Conservation (phyloP, 1,284 basidiomycete species). For the Heterobasidion parviporum region DNA sequence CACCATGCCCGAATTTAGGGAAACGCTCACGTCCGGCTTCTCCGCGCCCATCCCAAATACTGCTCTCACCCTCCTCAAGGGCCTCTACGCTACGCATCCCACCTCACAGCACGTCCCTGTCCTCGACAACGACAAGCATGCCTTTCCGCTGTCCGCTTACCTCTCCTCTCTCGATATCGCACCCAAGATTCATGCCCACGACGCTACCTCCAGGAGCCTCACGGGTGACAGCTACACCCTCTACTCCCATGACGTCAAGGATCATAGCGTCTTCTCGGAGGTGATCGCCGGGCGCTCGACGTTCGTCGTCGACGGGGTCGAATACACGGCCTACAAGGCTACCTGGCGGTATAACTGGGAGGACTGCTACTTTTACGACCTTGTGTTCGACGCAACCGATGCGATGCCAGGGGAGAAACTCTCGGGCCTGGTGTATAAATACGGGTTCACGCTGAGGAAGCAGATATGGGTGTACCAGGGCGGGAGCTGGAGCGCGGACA, state of each 20-base stretch:
- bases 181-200: constrained; percentile 7
- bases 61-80: constrained; percentile 6
- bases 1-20: too few relatives aligned
- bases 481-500: constrained; percentile 27
- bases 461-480: constrained; percentile 33
- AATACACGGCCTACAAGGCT: constrained; percentile 15
- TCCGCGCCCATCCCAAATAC: neutral
- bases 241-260: neutral
- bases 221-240: constrained; percentile 3
- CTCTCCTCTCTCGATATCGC: constrained; percentile 7
- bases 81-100: constrained; percentile 6
- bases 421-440: constrained; percentile 19
- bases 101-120: constrained; percentile 10
- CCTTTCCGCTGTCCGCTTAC: constrained; percentile 13
- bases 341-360: constrained; percentile 9
- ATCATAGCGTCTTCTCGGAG: neutral
- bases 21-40: too few relatives aligned
- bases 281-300: constrained; percentile 10
- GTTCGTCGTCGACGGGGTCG: constrained; percentile 12
- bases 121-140: constrained; percentile 1
- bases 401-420: constrained; percentile 15
- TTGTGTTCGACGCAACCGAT: constrained; percentile 13
- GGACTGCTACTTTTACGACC: constrained; percentile 10
- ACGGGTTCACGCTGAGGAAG: constrained; percentile 18
- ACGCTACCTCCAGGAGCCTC: neutral